Evolutionary conservation across 345 rosid species (phyloP).

Genomic region (Eutrema yunnanense): DNA sequence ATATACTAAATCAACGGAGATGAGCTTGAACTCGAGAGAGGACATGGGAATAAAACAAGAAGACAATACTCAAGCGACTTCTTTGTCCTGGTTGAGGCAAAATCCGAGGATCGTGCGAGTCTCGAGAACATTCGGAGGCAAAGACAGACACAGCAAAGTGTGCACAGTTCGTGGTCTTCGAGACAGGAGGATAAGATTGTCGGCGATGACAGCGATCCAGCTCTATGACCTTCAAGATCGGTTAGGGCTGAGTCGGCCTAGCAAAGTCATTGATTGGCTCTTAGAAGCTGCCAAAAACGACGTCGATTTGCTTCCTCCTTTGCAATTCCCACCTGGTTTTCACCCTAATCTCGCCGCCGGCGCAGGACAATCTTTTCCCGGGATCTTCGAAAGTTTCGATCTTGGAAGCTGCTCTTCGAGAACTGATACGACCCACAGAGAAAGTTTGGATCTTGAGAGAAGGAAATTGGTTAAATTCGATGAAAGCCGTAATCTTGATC

Average conservation of each 20-base stretch:
- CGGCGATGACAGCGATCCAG: slow-evolving; percentile 80
- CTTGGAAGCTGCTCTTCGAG: slow-evolving; percentile 31
- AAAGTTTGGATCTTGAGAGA: slow-evolving; percentile 26
- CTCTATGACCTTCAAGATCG: slow-evolving; percentile 80
- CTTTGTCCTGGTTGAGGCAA: slow-evolving; percentile 30
- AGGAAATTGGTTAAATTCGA: slow-evolving; percentile 41
- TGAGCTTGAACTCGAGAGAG: slow-evolving; percentile 6
- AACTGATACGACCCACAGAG: slow-evolving; percentile 29
- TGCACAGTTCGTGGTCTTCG: slow-evolving; percentile 81
- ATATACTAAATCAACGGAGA: background rate
- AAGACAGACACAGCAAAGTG: slow-evolving; percentile 94
- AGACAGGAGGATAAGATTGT: slow-evolving; percentile 82
- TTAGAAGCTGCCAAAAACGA: slow-evolving; percentile 63
- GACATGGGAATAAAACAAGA: slow-evolving; percentile 9
- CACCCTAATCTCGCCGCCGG: slow-evolving; percentile 42
- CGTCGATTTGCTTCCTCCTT: slow-evolving; percentile 79
- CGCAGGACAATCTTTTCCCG: slow-evolving; percentile 26
- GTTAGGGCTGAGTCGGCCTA: slow-evolving; percentile 80
- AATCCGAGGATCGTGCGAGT: slow-evolving; percentile 90
- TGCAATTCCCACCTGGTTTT: slow-evolving; percentile 60
- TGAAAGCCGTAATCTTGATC: slow-evolving; percentile 5
- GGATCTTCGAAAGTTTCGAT: slow-evolving; percentile 29
- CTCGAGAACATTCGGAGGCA: slow-evolving; percentile 76
- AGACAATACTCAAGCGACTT: background rate
- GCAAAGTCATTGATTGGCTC: slow-evolving; percentile 92